Evolutionary conservation across 2,329 filamentous ascomycete genomes (phyloP), one percentile per base, ranked within the genome.

Genomic region (Diaporthe citri): DNA sequence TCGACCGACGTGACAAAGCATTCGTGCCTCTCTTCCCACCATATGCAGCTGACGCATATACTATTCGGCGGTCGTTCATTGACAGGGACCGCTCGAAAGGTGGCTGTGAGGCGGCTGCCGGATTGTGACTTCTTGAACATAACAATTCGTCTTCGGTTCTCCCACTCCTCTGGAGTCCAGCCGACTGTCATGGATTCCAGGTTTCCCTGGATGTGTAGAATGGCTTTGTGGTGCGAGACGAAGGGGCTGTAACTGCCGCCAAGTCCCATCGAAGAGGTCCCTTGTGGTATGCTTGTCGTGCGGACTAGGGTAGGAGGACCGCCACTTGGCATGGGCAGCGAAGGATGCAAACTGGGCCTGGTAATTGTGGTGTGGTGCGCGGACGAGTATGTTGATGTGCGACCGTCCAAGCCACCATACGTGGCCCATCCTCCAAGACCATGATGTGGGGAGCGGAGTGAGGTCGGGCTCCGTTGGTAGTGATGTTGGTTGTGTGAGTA

Each of bases 21-120:
- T 80, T 97, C 94, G 64, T 92, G 88, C 85, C 95, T 97, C 84
- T 97, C 95, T 75, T 93, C 93, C 97, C 97, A 99, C 88, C 93
- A 96, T 81, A 99, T 99, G 87, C 97, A 99, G 84, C 96, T 98
- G 82, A 99, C 95, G 85, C 95, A 98, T 76, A 97, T 96, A 84
- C 93, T 95, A 85, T 96, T 94, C 3, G 93, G 91, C 1, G 93
- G 91, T 31, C 95, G 91, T 77, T 98, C 94, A 80, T 95, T 94
- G 20, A 92, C 91, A 22, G 94, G 89, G 62, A 98, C 92, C 0
- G 95, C 88, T 67, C 93, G 91, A 86, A 98, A 98, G 20, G 89
- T 93, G 20, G 95, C 91, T 46, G 92, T 93, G 73, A 98, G 93
- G 5, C 93, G 95, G 81, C 93, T 96, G 39, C 95, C 95, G 46